These are phyloP conservation scores for Chaetoceros muelleri DNA, from an alignment of 108 stramenopile species.

Conservation along the genomic window DNA sequence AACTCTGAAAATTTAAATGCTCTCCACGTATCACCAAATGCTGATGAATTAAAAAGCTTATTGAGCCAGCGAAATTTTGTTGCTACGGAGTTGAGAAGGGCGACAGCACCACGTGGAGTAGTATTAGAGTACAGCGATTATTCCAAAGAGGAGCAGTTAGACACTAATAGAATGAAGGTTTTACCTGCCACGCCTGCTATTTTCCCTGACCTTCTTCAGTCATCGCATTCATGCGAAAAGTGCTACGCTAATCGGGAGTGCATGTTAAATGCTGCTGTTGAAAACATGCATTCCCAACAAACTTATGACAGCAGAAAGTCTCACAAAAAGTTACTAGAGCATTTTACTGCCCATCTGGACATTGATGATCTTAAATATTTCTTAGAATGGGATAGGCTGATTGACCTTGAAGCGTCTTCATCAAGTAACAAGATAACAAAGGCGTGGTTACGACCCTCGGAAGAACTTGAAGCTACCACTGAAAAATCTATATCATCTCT, in stretches of 20 bases:
- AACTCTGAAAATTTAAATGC: constrained; percentile 47
- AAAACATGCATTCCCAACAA: neutral
- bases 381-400: constrained; percentile 75
- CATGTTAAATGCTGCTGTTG: constrained; percentile 76
- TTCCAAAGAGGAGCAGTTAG: constrained; percentile 1
- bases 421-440: constrained; percentile 16
- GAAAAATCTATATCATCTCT: constrained; percentile 59
- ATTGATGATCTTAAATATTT: constrained; percentile 63
- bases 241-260: constrained; percentile 76
- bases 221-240: constrained; percentile 38
- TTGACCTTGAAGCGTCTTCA: constrained; percentile 71
- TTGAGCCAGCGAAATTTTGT: constrained; percentile 68
- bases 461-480: constrained; percentile 36
- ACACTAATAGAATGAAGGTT: constrained; percentile 8
- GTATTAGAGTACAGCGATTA: constrained; percentile 36
- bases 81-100: constrained; percentile 35
- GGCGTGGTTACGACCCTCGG: constrained; percentile 55
- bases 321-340: constrained; percentile 40
- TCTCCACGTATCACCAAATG: constrained; percentile 43
- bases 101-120: constrained; percentile 57
- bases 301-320: neutral
- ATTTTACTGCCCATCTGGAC: constrained; percentile 61
- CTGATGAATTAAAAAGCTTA: constrained; percentile 58
- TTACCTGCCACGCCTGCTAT: constrained; percentile 26
- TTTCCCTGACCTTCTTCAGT: constrained; percentile 45